phyloP scores from a whole-genome alignment of 164 flowering plant genomes.

The Vitis riparia region DNA sequence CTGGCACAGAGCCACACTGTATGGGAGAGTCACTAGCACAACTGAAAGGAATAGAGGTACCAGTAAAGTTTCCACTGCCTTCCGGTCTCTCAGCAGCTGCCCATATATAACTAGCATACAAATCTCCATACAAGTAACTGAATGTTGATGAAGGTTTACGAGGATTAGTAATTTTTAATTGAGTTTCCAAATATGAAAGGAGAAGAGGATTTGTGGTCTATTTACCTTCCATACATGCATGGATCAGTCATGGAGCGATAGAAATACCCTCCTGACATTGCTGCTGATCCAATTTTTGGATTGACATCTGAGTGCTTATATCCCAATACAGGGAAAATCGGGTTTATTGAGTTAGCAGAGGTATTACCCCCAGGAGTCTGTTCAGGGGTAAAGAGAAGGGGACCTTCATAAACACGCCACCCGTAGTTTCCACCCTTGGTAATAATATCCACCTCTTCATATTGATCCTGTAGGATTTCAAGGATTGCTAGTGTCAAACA shows the following conservation, averaged over 20 bases:
- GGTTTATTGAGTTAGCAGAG: slow-evolving; percentile 42
- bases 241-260: slow-evolving; percentile 49
- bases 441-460: slow-evolving; percentile 57
- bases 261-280: slow-evolving; percentile 49
- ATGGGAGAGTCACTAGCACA: slow-evolving; percentile 55
- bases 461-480: slow-evolving; percentile 31
- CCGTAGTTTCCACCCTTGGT: slow-evolving; percentile 88
- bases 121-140: slow-evolving; percentile 55
- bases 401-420: slow-evolving; percentile 88
- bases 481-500: background rate
- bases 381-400: slow-evolving; percentile 36
- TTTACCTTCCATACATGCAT: slow-evolving; percentile 50
- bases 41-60: slow-evolving; percentile 26
- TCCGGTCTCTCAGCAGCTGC: slow-evolving; percentile 48
- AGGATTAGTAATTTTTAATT: too few relatives aligned
- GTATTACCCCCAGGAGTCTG: slow-evolving; percentile 65
- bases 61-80: slow-evolving; percentile 47
- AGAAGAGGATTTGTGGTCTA: background rate
- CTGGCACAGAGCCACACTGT: slow-evolving; percentile 29
- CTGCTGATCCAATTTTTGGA: slow-evolving; percentile 45
- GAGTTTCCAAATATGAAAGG: background rate
- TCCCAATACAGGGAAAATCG: slow-evolving; percentile 80
- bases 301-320: slow-evolving; percentile 51
- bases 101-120: slow-evolving; percentile 49
- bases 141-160: background rate